These are phyloP conservation scores for Chalciporus piperatoides DNA, from an alignment of 1,284 basidiomycete genomes.

Conservation along the genomic window DNA sequence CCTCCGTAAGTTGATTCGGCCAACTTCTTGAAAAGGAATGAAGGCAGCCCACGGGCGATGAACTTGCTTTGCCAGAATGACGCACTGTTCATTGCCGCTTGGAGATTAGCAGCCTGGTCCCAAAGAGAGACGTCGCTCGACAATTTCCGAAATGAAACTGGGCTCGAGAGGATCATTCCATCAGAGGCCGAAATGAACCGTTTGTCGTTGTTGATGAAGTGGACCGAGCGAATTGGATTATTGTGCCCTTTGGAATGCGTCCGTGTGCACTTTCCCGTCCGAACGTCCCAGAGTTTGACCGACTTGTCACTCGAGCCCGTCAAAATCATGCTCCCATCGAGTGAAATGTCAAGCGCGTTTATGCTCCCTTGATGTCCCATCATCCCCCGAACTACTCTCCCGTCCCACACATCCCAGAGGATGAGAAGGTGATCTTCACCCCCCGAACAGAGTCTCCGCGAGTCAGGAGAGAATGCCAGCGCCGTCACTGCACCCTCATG, in stretches of 20 bases:
- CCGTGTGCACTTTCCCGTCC: slow-evolving; percentile 12
- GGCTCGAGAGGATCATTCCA: slow-evolving; percentile 4
- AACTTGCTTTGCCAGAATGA: slow-evolving; percentile 11
- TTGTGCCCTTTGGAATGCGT: slow-evolving; percentile 12
- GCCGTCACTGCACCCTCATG: slow-evolving; percentile 13
- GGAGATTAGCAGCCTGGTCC: slow-evolving; percentile 3
- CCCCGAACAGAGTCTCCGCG: slow-evolving; percentile 9
- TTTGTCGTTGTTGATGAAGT: slow-evolving; percentile 13
- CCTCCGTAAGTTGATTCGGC: not conserved
- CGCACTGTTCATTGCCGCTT: slow-evolving; percentile 5
- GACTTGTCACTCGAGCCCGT: slow-evolving; percentile 15
- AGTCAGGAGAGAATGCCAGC: slow-evolving; percentile 8
- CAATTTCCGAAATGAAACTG: slow-evolving; percentile 5
- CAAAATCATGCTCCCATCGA: slow-evolving; percentile 10
- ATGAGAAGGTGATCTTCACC: slow-evolving; percentile 15
- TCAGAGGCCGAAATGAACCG: slow-evolving; percentile 10
- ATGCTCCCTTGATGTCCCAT: slow-evolving; percentile 12
- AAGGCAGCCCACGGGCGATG: slow-evolving; percentile 7
- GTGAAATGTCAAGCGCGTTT: slow-evolving; percentile 7
- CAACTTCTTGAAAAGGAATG: slow-evolving; percentile 6
- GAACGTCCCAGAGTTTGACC: slow-evolving; percentile 17
- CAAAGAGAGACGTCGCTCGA: slow-evolving; percentile 7
- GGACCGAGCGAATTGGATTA: slow-evolving; percentile 9
- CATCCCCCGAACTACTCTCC: slow-evolving; percentile 12
- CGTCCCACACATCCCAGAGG: slow-evolving; percentile 7